Percentiles rank a stretch among this genome's conserved stretches.
phyloP scores from a whole-genome alignment of 306 rosid genomes.

The Senna tora region DNA sequence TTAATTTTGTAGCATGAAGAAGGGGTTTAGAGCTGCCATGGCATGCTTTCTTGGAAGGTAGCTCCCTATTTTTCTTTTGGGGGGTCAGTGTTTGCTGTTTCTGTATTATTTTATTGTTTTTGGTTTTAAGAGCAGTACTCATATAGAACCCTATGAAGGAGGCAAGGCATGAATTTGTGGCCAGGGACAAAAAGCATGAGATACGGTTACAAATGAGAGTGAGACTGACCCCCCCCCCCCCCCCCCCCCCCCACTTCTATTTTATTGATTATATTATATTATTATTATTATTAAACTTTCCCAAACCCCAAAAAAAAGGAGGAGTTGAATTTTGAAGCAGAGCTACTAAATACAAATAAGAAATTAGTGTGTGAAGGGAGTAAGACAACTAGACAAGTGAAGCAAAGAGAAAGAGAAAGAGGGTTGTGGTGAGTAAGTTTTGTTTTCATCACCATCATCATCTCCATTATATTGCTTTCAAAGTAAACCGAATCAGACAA shows the following conservation, averaged over 20 bases:
- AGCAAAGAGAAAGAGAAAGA: too few species aligned
- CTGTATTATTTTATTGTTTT: conserved; percentile 51
- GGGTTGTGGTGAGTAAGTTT: conserved; percentile 52
- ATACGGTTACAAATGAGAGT: conserved; percentile 56
- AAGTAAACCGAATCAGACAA: conserved; percentile 86
- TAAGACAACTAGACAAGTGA: conserved; percentile 46
- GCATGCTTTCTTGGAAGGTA: conserved; percentile 43
- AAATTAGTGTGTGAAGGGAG: conserved; percentile 35
- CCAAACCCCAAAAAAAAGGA: conserved; percentile 43
- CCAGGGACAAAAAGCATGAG: conserved; percentile 83
- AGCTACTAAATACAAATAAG: conserved; percentile 30
- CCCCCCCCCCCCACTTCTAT: background rate
- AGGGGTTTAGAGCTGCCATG: too few species aligned
- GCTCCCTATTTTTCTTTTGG: conserved; percentile 44
- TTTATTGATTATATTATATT: conserved; percentile 17
- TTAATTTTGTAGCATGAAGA: too few species aligned
- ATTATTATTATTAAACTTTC: conserved; percentile 30
- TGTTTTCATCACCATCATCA: conserved; percentile 51
- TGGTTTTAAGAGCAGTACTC: conserved; percentile 47
- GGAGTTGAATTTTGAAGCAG: conserved; percentile 44
- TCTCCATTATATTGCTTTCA: conserved; percentile 80
- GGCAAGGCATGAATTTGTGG: conserved; percentile 91
- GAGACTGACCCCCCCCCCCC: conserved; percentile 40
- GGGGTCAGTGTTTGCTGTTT: conserved; percentile 40
- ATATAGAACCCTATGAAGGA: conserved; percentile 68